Conservation (phyloP, 805 yeast species). For the Middelhovenomyces tepae region DNA sequence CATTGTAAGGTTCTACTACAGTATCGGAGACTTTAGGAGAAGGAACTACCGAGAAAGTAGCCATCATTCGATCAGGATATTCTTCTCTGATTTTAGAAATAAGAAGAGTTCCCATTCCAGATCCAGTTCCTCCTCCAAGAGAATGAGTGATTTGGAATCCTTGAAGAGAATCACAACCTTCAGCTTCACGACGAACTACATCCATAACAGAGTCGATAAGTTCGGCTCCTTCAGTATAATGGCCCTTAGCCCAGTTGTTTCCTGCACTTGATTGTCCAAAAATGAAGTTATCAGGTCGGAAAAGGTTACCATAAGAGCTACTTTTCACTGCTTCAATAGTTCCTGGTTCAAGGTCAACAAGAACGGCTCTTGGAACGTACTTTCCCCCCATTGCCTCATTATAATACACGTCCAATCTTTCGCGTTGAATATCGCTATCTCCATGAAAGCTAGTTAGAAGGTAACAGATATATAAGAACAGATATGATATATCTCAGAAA, state of each 20-base stretch:
- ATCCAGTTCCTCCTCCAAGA: slow-evolving; percentile 90
- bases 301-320: slow-evolving; percentile 73
- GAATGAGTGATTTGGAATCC: slow-evolving; percentile 89
- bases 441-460: slow-evolving; percentile 20
- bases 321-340: slow-evolving; percentile 79
- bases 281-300: slow-evolving; percentile 87
- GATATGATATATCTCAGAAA: no score
- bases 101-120: slow-evolving; percentile 90
- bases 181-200: slow-evolving; percentile 88
- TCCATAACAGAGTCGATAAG: slow-evolving; percentile 84
- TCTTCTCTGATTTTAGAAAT: slow-evolving; percentile 84
- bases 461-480: no score
- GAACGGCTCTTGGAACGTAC: slow-evolving; percentile 88
- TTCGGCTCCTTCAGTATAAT: slow-evolving; percentile 95
- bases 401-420: slow-evolving; percentile 73
- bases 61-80: slow-evolving; percentile 93
- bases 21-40: slow-evolving; percentile 88
- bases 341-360: slow-evolving; percentile 91
- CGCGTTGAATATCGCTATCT: slow-evolving; percentile 23
- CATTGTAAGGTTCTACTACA: slow-evolving; percentile 92
- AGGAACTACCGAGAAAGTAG: slow-evolving; percentile 88
- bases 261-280: slow-evolving; percentile 92
- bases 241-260: slow-evolving; percentile 96
- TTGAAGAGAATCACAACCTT: slow-evolving; percentile 84
- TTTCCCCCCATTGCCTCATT: slow-evolving; percentile 79